Base-by-base conservation (phyloP, 2,329 filamentous ascomycete genomes). In the Lomentospora prolificans region DNA sequence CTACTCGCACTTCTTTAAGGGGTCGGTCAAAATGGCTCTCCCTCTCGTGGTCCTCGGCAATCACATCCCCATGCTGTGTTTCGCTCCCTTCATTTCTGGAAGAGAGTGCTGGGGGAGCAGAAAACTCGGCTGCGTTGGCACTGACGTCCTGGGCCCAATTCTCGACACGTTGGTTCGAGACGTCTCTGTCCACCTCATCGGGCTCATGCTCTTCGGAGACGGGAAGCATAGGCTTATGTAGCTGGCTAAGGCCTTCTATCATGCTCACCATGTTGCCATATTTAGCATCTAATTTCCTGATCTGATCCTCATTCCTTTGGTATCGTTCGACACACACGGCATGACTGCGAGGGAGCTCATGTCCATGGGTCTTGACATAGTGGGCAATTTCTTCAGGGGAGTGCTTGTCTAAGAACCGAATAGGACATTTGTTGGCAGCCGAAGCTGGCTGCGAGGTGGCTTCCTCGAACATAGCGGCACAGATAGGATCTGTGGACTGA, bases 291-390 rank as follows among this genome's bases (percentile, higher is more conserved):
- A 97, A 77, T 70, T 95, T 89, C 61, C 84, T 84, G 65, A 95
- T 88, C 64, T 91, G 88, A 60, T 87, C 81, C 63, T 92, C 86
- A 64, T 91, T 92, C 69, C 83, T 86, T 70, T 95, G 89, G 67
- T 96, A 96, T 57, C 91, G 82, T 65, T 88, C 85, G 58, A 97
- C 84, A 69, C 92, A 97, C 48, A 96, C 82, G 67, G 95, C 90
- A 70, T 97, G 92, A 67, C 90, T 96, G 63, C 92, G 83, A 8
- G 92, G 92, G 55, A 97, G 81, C 69, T 96, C 88, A 70, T 97
- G 91, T 69, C 96, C 96, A 73, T 96, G 91, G 54, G 85, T 90
- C 68, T 96, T 89, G 65, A 97, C 90, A 68, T 96, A 97, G 64
- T 87, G 83, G 12, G 92, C 92, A 59, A 97, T 86, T 66, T 96